Percentiles rank a stretch among this genome's conserved stretches.
Conservation (phyloP, 495 filamentous ascomycete genomes). For the Podospora comata region DNA sequence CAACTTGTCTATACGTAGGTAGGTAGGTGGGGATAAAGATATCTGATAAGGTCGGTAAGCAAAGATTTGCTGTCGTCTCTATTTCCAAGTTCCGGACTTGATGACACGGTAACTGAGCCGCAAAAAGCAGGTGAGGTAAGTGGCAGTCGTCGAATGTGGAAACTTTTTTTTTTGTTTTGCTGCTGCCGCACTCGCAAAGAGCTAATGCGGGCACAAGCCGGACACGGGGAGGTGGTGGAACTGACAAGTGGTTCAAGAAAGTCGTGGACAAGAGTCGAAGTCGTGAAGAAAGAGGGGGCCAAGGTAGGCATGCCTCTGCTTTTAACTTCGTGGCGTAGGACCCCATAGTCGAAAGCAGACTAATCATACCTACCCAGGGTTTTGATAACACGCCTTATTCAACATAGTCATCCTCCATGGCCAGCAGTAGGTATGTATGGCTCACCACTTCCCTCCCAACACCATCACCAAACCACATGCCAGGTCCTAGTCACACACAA, state of each 20-base stretch:
- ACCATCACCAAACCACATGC: neutral
- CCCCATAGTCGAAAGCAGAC: too few species aligned
- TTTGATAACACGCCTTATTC: too few species aligned
- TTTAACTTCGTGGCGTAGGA: too few species aligned
- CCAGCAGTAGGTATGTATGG: neutral
- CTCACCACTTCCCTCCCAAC: neutral
- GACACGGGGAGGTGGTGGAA: neutral
- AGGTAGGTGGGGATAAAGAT: too few species aligned
- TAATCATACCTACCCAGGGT: neutral
- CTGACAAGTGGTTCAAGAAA: too few species aligned
- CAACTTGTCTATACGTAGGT: too few species aligned
- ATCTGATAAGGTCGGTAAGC: too few species aligned
- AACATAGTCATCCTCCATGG: too few species aligned
- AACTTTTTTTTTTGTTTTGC: too few species aligned
- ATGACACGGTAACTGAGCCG: neutral
- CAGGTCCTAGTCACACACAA: neutral
- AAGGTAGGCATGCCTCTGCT: too few species aligned
- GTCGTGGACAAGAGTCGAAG: too few species aligned
- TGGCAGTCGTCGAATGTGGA: neutral
- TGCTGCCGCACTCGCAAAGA: neutral
- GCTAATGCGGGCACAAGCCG: neutral
- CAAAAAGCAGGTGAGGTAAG: neutral
- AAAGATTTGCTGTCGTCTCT: neutral
- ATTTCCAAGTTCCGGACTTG: neutral
- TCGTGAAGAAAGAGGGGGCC: too few species aligned